phyloP scores from a whole-genome alignment of 2,329 filamentous ascomycete genomes.

The Sordariomycetes sp. region DNA sequence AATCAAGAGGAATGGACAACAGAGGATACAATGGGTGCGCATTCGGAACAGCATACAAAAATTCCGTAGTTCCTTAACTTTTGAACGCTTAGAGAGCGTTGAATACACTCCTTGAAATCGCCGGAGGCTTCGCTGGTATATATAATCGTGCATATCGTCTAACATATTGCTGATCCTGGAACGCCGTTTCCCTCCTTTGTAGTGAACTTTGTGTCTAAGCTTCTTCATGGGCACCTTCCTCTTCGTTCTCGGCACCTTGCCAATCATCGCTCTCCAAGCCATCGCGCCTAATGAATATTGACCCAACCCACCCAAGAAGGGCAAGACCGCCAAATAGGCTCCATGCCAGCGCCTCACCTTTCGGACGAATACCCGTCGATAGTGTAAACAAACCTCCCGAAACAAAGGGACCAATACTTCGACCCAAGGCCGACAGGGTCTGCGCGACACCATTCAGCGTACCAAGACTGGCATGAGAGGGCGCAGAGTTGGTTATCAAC shows the following conservation, averaged over 20 bases:
- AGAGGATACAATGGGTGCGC: no score
- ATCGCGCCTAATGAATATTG: slow-evolving; percentile 64
- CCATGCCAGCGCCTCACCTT: slow-evolving; percentile 80
- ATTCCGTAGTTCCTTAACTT: no score
- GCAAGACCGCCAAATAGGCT: slow-evolving; percentile 79
- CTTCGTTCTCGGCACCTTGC: slow-evolving; percentile 18
- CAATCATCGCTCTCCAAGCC: slow-evolving; percentile 52
- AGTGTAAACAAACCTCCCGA: slow-evolving; percentile 81
- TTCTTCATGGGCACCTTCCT: no score
- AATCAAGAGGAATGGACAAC: no score
- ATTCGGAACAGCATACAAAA: no score
- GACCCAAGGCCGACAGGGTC: slow-evolving; percentile 82
- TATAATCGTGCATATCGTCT: no score
- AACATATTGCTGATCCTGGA: no score
- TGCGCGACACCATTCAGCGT: slow-evolving; percentile 91
- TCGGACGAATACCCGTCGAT: slow-evolving; percentile 61
- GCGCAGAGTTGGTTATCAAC: slow-evolving; percentile 87
- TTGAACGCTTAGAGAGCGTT: no score
- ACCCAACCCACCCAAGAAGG: slow-evolving; percentile 70
- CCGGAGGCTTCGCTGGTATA: no score
- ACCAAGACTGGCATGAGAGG: slow-evolving; percentile 75
- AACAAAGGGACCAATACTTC: slow-evolving; percentile 80
- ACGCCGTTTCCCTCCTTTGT: no score
- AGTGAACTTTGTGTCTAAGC: no score
- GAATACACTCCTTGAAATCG: no score